Evolutionary conservation across 441 rosid genomes (phyloP), one percentile per base, ranked within the genome.

Genomic region (Arabidopsis lyrata): DNA sequence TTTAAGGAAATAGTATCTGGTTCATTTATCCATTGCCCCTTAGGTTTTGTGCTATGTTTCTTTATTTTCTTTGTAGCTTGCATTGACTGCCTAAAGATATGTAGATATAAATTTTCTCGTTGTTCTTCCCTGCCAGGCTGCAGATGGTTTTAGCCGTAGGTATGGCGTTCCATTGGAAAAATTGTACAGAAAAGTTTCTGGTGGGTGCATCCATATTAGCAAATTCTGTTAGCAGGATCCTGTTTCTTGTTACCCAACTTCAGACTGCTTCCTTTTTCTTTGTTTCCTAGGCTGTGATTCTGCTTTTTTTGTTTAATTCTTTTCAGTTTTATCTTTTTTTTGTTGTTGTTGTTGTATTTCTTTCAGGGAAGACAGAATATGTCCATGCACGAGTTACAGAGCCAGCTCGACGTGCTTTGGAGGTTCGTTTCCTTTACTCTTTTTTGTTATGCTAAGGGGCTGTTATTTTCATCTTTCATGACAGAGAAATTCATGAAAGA

Each of bases 81-180:
- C 36, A 53, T 29, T 54, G 38, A 53, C 55, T 39, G 50, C 49
- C 31, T 39, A 63, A 48, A 48, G 16, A 15, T 71, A 32, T 58
- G 47, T 31, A 31, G 15, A 9, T 62, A 48, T 39, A 4, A 59
- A 36, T 32, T 42, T 52, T 32, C 36, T 48, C 15, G 14, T 55
- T 67, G 61, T 55, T 54, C 52, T 82, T 78, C 70, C 54, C 76
- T 79, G 45, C 61, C 86, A 92, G 98, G 98, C 99, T 80, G 95
- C 95, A 39, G 97, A 90, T 77, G 98, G 99, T 42, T 95, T 92
- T 77, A 87, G 98, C 76, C 89, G 92, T 61, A 88, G 96, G 84
- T 84, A 90, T 81, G 84, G 84, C 64, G 85, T 90, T 65, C 79
- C 86, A 42, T 32, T 87, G 73, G 92, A 86, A 49, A 83, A 83